A percentile compares a stretch with the other conserved stretches of the same genome.
These are phyloP conservation scores for Pyrenochaeta sp. DNA, from an alignment of 2,329 filamentous ascomycete genomes.

Conservation along the genomic window DNA sequence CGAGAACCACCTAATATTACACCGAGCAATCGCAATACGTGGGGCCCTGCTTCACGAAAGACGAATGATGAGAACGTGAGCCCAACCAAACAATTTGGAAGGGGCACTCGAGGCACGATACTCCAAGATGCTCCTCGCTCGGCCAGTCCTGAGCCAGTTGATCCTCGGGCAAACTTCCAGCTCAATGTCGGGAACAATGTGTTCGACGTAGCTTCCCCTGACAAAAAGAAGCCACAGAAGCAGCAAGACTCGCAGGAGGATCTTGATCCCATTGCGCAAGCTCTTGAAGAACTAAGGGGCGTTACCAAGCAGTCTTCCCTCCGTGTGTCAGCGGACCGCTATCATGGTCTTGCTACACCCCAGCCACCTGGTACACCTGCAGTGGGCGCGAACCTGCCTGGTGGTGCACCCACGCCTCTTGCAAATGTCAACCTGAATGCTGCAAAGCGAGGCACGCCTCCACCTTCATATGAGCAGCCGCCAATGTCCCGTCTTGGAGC, in stretches of 20 bases:
- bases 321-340: slow-evolving; percentile 93
- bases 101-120: slow-evolving; percentile 36
- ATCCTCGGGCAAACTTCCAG: slow-evolving; percentile 90
- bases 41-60: slow-evolving; percentile 56
- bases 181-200: slow-evolving; percentile 96
- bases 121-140: slow-evolving; percentile 45
- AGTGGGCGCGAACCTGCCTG: slow-evolving; percentile 49
- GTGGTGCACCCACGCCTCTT: slow-evolving; percentile 56
- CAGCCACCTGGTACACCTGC: slow-evolving; percentile 57
- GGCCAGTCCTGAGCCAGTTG: slow-evolving; percentile 76
- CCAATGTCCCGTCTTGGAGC: slow-evolving; percentile 82
- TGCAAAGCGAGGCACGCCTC: slow-evolving; percentile 76
- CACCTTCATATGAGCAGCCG: slow-evolving; percentile 80
- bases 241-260: slow-evolving; percentile 64
- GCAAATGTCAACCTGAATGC: slow-evolving; percentile 59
- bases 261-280: slow-evolving; percentile 87
- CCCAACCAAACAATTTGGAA: slow-evolving; percentile 53
- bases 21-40: slow-evolving; percentile 61
- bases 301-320: slow-evolving; percentile 81
- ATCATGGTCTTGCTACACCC: slow-evolving; percentile 91
- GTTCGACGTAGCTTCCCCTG: slow-evolving; percentile 86
- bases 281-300: slow-evolving; percentile 90
- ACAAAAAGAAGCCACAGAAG: slow-evolving; percentile 62
- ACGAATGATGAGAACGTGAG: slow-evolving; percentile 53
- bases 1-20: slow-evolving; percentile 66